phyloP scores from a whole-genome alignment of 1,284 basidiomycete genomes.

The Boletus smithii region DNA sequence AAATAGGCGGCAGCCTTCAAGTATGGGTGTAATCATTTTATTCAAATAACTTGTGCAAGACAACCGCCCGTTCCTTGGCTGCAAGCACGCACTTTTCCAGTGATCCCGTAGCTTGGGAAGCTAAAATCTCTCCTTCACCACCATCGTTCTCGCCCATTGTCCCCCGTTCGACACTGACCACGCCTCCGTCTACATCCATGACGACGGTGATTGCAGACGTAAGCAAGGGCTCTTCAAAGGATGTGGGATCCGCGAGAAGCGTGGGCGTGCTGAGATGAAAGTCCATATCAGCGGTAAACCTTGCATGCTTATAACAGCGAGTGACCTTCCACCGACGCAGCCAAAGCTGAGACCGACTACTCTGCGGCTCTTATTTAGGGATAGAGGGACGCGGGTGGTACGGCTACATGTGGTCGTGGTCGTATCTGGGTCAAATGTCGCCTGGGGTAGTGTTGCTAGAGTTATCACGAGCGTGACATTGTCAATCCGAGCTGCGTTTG shows the following conservation, averaged over 20 bases:
- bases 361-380: slow-evolving; percentile 13
- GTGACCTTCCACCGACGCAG: slow-evolving; percentile 47
- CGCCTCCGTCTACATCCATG: slow-evolving; percentile 43
- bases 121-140: slow-evolving; percentile 9
- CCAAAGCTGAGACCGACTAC: slow-evolving; percentile 36
- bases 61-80: slow-evolving; percentile 24
- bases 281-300: not conserved
- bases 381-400: slow-evolving; percentile 21
- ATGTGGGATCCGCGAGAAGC: slow-evolving; percentile 78
- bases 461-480: not conserved
- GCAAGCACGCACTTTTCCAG: slow-evolving; percentile 19
- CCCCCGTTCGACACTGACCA: slow-evolving; percentile 28
- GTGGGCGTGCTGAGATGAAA: slow-evolving; percentile 38
- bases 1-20: not conserved
- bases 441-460: slow-evolving; percentile 71
- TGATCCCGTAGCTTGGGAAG: slow-evolving; percentile 3
- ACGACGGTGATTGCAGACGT: slow-evolving; percentile 68
- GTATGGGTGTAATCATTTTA: slow-evolving; percentile 5
- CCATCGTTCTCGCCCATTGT: slow-evolving; percentile 23
- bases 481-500: not conserved
- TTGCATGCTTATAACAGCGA: slow-evolving; percentile 11
- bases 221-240: slow-evolving; percentile 87
- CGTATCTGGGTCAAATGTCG: slow-evolving; percentile 69
- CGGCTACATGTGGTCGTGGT: slow-evolving; percentile 67
- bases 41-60: slow-evolving; percentile 28